Base-by-base conservation (phyloP, 331 rosid species). In the Prunus yedoensis region DNA sequence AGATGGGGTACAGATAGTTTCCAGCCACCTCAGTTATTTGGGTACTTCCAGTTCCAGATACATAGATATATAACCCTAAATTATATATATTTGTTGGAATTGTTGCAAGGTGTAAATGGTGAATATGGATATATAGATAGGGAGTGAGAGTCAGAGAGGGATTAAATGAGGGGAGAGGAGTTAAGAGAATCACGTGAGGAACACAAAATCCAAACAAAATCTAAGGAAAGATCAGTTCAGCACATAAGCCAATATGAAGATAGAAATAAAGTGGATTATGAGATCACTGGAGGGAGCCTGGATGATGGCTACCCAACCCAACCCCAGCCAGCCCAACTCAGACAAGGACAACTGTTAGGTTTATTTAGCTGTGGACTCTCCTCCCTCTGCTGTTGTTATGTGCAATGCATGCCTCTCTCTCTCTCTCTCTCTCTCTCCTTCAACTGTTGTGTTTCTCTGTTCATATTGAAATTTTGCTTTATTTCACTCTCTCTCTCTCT, bases 121-220 rank as follows among this genome's bases (percentile, higher is more conserved):
- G 18, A 11, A 25, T 6, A 1, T 12, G 11, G 21, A 27, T 4
- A 11, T 8, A 57, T 58, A 38, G 43, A 35, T 35, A 1, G 38
- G 35, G 30, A 0, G 17, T 11, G 35, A 58, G 32, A n/a, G 62
- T 38, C 43, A 38, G 43, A 38, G 30, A 51, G 74, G 75, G 78
- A 53, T 28, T 78, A 60, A 82, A 73, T 80, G 85, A 49, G 56
- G 23, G 77, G 16, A 13, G 50, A 8, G 20, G 16, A 54, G 76
- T 74, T 23, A 85, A 74, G 84, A 84, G 80, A 70, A 77, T 90
- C 92, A 86, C 92, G 95, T 84, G 95, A 84, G 77, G 83, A 82
- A 77, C 68, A 77, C 74, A 79, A 74, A 80, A 68, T 87, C 87
- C 80, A 81, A 83, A 79, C 61, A 73, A 89, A 82, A 88, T 87